Base-by-base conservation (phyloP, 768 basidiomycete genomes). In the Kwoniella botswanensis region DNA sequence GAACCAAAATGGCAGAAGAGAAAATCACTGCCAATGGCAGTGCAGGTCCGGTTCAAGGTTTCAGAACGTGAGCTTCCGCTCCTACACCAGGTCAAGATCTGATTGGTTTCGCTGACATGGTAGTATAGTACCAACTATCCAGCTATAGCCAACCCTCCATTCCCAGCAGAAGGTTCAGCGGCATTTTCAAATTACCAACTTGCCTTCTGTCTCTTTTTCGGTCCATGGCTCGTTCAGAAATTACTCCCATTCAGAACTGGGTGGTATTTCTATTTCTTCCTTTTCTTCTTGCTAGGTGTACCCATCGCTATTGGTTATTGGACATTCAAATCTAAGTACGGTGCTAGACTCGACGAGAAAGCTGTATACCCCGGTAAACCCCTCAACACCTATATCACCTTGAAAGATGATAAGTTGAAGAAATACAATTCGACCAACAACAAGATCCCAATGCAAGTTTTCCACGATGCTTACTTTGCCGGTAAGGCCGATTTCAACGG, bases 381-480 rank as follows among this genome's bases (percentile, higher is more conserved):
- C 77, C 89, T 97, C 70, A 91, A 92, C 76, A 88, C 92, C 74
- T 99, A 98, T 83, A 92, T 98, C 80, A 91, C 90, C 56, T 91
- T 98, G 85, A 90, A 93, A 71, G 93, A 96, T 85, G 84, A 86
- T 0, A 91, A 90, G 70, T 88, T 98, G 82, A 92, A 89, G 86
- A 86, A 89, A 70, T 98, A 95, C 86, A 84, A 88, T 42, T 65
- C 65, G 21, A 63, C 46, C 15, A 92, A 90, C 15, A 92, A 90
- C 85, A 98, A 97, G 85, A 98, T 99, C 68, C 94, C 94, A 63
- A 95, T 97, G 91, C 96, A 99, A 85, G 85, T 92, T 75, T 96
- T 97, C 87, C 91, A 98, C 82, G 97, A 99, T 86, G 93, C 93
- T 73, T 98, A 91, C 86, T 98, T 99, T 82, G 94, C 95, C 61